A percentile compares a stretch with the other conserved stretches of the same genome.
phyloP scores from a whole-genome alignment of 371 early-diverging fungal species.

The Mucor sp. region DNA sequence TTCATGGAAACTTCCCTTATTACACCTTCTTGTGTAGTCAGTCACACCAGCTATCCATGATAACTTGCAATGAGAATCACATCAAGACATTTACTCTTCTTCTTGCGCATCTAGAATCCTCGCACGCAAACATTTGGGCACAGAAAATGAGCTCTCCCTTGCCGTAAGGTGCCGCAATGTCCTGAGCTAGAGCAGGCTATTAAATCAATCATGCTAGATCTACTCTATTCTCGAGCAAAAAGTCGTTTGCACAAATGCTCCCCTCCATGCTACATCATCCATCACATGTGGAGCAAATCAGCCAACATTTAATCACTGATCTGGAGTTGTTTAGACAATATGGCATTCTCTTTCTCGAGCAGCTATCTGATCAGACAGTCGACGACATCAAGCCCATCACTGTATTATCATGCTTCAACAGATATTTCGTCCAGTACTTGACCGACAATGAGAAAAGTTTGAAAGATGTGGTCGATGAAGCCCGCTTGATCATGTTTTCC shows the following conservation, averaged over 20 bases:
- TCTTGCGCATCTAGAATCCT: not conserved
- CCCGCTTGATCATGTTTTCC: constrained; percentile 3
- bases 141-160: not conserved
- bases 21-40: not conserved
- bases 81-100: not conserved
- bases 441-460: not conserved
- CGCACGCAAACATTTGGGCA: not conserved
- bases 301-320: not conserved
- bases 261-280: not conserved
- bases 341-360: not conserved
- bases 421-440: not conserved
- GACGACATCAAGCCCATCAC: not conserved
- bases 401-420: not conserved
- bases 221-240: not conserved
- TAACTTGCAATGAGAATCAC: not conserved
- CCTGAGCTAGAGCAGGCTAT: not conserved
- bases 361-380: not conserved
- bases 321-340: not conserved
- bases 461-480: not conserved
- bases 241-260: not conserved
- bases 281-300: not conserved
- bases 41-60: not conserved
- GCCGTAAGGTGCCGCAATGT: not conserved
- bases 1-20: constrained; percentile 6
- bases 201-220: not conserved